Conservation (phyloP, 2,329 filamentous ascomycete genomes). For the Exophiala mesophila region DNA sequence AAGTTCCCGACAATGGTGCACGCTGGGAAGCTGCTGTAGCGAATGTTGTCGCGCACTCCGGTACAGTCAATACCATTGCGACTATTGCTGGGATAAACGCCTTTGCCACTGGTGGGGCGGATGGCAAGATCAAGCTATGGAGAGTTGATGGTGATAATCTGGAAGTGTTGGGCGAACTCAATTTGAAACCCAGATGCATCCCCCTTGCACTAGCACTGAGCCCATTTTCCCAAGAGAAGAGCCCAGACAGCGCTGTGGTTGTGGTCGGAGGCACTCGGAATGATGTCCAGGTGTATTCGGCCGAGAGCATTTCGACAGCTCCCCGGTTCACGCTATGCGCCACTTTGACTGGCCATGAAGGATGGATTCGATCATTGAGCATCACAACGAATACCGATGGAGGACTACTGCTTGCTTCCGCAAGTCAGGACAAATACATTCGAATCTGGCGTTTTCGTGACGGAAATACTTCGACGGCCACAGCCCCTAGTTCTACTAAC, state of each 20-base stretch:
- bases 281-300: conserved; percentile 73
- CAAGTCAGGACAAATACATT: conserved; percentile 96
- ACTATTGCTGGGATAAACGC: conserved; percentile 42
- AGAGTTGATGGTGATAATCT: conserved; percentile 44
- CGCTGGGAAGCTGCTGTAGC: conserved; percentile 30
- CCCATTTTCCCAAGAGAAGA: conserved; percentile 49
- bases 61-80: conserved; percentile 64
- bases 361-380: conserved; percentile 83
- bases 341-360: conserved; percentile 82
- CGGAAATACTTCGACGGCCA: conserved; percentile 44
- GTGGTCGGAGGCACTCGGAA: conserved; percentile 82
- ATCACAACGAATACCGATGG: conserved; percentile 63
- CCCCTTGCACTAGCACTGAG: conserved; percentile 71
- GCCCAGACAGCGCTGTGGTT: conserved; percentile 53
- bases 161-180: conserved; percentile 64
- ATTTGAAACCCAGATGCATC: conserved; percentile 72
- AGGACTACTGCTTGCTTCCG: conserved; percentile 81
- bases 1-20: conserved; percentile 34
- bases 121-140: conserved; percentile 65
- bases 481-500: conserved; percentile 38
- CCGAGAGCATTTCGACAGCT: conserved; percentile 40
- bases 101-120: conserved; percentile 58
- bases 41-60: conserved; percentile 62
- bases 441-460: conserved; percentile 82
- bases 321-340: conserved; percentile 65